Evolutionary conservation across 192 early-diverging fungal species (phyloP).

Genomic region (Gaertneriomyces semiglobifer): DNA sequence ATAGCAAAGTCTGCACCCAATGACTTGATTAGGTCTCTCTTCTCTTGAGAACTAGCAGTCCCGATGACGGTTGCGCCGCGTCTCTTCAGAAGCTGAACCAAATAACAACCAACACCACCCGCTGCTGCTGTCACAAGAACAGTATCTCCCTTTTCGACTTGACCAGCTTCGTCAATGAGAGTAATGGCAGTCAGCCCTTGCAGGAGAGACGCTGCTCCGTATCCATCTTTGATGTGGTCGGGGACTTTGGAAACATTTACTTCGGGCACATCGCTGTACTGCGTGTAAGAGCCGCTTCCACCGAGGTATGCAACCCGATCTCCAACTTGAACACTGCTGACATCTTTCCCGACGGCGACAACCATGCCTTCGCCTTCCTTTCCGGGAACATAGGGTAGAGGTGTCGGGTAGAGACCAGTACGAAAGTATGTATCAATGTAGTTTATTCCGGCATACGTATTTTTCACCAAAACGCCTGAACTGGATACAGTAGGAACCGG

Average conservation of each 20-base stretch:
- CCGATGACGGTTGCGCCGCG: conserved; percentile 86
- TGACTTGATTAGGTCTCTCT: conserved; percentile 57
- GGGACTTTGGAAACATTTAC: conserved; percentile 16
- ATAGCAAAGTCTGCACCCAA: conserved; percentile 72
- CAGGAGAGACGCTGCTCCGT: conserved; percentile 5
- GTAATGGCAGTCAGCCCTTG: conserved; percentile 70
- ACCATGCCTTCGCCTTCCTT: conserved; percentile 80
- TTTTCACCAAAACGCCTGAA: conserved; percentile 64
- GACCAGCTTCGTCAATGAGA: conserved; percentile 66
- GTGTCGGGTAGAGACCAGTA: conserved; percentile 66
- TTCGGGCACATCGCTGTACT: conserved; percentile 57
- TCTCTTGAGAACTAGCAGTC: conserved; percentile 70
- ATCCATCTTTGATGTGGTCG: not conserved
- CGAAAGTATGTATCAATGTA: conserved; percentile 88
- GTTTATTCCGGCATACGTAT: conserved; percentile 77
- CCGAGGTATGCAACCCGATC: conserved; percentile 77
- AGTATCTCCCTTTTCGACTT: conserved; percentile 68
- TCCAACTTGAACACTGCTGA: conserved; percentile 59
- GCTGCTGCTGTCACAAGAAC: conserved; percentile 85
- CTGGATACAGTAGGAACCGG: no score
- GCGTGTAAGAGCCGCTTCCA: conserved; percentile 61
- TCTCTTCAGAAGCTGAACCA: conserved; percentile 72
- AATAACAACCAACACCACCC: conserved; percentile 78
- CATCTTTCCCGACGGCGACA: conserved; percentile 65
- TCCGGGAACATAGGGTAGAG: conserved; percentile 68